Evolutionary conservation across 1,284 basidiomycete species (phyloP), one percentile per base, ranked within the genome.

Genomic region (Cystobasidium sp.): DNA sequence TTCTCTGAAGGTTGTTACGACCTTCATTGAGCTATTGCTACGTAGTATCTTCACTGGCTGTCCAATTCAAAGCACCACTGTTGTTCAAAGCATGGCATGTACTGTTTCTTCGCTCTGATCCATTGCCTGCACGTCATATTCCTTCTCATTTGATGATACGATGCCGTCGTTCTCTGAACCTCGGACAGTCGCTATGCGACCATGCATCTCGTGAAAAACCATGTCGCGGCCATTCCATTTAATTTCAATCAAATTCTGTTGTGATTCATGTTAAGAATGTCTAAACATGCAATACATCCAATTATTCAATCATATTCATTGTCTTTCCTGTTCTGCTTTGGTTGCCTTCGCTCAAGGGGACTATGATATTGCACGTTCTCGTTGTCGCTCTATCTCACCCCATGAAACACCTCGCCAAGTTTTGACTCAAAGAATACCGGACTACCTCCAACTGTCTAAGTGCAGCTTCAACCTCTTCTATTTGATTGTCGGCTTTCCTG

Each of bases 391-490:
- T 18, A n/a, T 14, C 55, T 44, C 22, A 59, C 37, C 53, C 31
- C 66, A 75, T 56, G 52, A 74, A 69, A 49, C 71, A 63, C 47
- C 72, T 65, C 12, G 71, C 55, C 1, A 76, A 46, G 52, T 76
- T 76, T 22, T 66, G 51, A 43, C 83, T 83, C 31, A 84, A 73
- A 10, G 84, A 84, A 51, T 83, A 79, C 41, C 84, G 79, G 3
- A 84, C 83, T 8, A 84, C 81, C 44, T 84, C 82, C 71, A 85
- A 72, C 76, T 83, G 82, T 77, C 80, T 80, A 69, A 81, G 62
- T 3, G 82, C 82, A 7, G 67, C 74, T 41, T 66, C 73, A 31
- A 75, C 77, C 31, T 73, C 67, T 67, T 78, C 75, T 68, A 76
- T 75, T 14, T 66, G 67, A 41, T 68, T 55, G 49, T 51, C 49